Percentiles rank a stretch among this genome's conserved stretches.
phyloP scores from a whole-genome alignment of 805 yeast genomes.

The Schwanniomyces pseudopolymorphus region DNA sequence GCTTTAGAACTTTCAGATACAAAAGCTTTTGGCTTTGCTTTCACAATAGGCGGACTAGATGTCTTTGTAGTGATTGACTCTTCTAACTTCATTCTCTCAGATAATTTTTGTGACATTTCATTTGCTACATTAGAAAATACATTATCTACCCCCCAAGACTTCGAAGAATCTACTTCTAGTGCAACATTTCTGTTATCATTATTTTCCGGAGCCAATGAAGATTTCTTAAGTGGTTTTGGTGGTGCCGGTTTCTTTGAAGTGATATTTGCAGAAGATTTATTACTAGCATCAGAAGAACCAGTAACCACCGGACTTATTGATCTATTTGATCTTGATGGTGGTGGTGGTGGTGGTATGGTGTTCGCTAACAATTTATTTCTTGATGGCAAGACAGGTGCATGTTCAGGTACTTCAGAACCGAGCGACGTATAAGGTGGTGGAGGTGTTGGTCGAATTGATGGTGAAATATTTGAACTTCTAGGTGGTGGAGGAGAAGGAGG shows the following conservation, averaged over 20 bases:
- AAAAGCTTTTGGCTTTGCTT: neutral
- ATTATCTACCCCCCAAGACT: neutral
- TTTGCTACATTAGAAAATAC: neutral
- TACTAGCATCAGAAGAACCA: neutral
- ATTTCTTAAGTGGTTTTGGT: neutral
- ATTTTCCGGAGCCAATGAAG: neutral
- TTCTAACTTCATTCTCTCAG: neutral
- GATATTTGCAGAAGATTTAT: neutral
- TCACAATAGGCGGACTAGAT: neutral
- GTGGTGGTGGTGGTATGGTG: conserved; percentile 6
- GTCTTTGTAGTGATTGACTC: no score
- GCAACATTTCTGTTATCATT: neutral
- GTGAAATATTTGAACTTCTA: conserved; percentile 1
- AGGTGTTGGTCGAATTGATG: neutral
- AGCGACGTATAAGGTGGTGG: neutral
- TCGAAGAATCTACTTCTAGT: neutral
- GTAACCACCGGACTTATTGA: neutral
- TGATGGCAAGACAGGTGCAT: neutral
- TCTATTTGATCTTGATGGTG: conserved; percentile 1
- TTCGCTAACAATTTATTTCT: neutral
- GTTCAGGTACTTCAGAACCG: neutral
- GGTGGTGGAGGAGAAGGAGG: conserved; percentile 10
- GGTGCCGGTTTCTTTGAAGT: neutral
- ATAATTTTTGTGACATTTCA: neutral
- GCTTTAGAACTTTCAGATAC: neutral